These are phyloP conservation scores for Pyrus hybrid DNA, from an alignment of 331 rosid genomes.

Conservation along the genomic window DNA sequence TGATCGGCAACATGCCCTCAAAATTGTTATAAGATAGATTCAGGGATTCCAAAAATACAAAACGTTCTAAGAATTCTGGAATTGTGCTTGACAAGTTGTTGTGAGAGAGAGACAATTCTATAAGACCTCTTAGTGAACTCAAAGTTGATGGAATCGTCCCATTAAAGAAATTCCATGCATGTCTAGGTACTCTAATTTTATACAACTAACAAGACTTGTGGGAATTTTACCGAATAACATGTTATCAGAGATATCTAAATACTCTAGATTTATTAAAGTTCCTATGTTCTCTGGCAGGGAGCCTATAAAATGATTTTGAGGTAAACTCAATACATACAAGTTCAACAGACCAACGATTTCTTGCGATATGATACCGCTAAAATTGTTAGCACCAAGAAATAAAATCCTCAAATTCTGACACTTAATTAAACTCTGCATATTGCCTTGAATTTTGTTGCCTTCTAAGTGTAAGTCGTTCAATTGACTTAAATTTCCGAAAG, in stretches of 20 bases:
- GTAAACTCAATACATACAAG: background rate
- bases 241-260: background rate
- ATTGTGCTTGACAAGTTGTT: background rate
- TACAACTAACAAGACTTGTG: background rate
- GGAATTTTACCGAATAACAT: background rate
- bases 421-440: no score
- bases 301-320: background rate
- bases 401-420: no score
- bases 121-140: background rate
- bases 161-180: background rate
- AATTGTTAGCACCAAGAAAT: background rate
- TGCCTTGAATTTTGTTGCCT: background rate
- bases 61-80: background rate
- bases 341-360: background rate
- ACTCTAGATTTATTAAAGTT: background rate
- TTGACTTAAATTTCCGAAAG: background rate
- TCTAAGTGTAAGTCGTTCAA: background rate
- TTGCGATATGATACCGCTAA: background rate
- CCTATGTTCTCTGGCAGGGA: background rate
- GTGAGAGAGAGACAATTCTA: background rate
- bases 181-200: background rate
- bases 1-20: no score
- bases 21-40: no score
- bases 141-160: background rate
- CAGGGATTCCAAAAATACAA: no score